Percentiles rank a stretch among this genome's conserved stretches.
Evolutionary conservation across 129 eudicot species (phyloP).

Genomic region (Kitagawia praeruptora): DNA sequence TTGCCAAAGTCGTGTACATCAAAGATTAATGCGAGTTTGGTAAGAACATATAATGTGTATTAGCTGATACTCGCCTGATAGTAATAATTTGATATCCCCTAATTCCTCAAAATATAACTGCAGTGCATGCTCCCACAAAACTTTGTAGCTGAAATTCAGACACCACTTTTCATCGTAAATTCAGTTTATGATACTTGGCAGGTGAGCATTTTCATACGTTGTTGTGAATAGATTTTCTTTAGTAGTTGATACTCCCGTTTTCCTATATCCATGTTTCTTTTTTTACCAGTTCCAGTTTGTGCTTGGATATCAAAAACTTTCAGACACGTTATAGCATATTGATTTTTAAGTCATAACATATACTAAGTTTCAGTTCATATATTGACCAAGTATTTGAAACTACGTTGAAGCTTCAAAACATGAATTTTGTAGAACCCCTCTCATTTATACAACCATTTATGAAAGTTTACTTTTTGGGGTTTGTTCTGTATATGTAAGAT

Average conservation of each 20-base stretch:
- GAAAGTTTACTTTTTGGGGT: no score
- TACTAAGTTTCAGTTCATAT: no score
- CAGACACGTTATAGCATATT: no score
- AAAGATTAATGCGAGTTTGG: conserved; percentile 8
- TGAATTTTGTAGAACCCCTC: no score
- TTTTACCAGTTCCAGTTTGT: no score
- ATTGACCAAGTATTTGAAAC: no score
- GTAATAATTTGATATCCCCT: not conserved
- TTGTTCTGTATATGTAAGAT: no score
- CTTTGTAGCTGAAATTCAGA: not conserved
- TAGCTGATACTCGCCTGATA: not conserved
- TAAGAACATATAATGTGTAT: not conserved
- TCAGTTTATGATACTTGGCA: conserved; percentile 11
- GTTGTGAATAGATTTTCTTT: not conserved
- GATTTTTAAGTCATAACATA: no score
- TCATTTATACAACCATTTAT: no score
- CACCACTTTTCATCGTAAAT: conserved; percentile 1
- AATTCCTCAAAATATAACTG: not conserved
- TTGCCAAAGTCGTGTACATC: conserved; percentile 8
- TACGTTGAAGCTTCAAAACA: no score
- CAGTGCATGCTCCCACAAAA: conserved; percentile 16
- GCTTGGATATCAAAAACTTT: no score
- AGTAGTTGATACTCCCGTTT: not conserved
- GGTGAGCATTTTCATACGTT: not conserved
- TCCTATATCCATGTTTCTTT: not conserved